Base-by-base conservation (phyloP, 78 protist genomes). In the Dictyostelium firmibasis region DNA sequence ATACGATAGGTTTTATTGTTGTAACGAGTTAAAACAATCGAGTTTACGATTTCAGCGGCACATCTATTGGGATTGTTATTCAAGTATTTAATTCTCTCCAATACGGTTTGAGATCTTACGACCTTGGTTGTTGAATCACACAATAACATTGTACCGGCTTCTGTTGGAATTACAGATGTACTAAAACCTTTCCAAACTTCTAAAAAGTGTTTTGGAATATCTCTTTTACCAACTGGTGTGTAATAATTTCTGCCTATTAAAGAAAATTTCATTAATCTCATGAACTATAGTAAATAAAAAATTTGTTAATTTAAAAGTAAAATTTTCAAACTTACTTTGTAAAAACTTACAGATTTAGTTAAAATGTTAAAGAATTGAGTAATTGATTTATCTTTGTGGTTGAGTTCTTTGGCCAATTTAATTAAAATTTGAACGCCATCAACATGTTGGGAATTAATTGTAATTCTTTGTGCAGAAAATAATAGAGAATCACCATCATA, bases 181-280 rank as follows among this genome's bases (percentile, higher is more conserved):
- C n/a, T 44, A 31, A 13, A 84, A 13, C 91, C 83, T 11, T 10
- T 23, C 35, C 60, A 77, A 29, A 77, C 13, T 43, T 38, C 91
- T 50, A 84, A 29, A 72, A 0, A 2, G 16, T 10, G 9, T 36
- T 43, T 31, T 84, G 35, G 47, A 70, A 84, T 72, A 16, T 13
- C 74, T 4, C 2, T 0, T 16, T 50, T 6, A 3, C 50, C 25
- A 31, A 72, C 44, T 69, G 43, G 43, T 38, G 43, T 79, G 31
- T 44, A 84, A 72, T 72, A 84, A 29, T 70, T 29, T 84, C 91
- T 72, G 10, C 82, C 82, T 9, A 84, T 72, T 3, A 44, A 23
- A 31, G 83, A 27, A 47, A 25, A 72, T 44, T 50, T 72, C 13
- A 72, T 38, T 38, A 2, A 4, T 38, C 43, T 38, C 43, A 38